Base-by-base conservation (phyloP, 768 basidiomycete species). In the Naganishia vishniacii region DNA sequence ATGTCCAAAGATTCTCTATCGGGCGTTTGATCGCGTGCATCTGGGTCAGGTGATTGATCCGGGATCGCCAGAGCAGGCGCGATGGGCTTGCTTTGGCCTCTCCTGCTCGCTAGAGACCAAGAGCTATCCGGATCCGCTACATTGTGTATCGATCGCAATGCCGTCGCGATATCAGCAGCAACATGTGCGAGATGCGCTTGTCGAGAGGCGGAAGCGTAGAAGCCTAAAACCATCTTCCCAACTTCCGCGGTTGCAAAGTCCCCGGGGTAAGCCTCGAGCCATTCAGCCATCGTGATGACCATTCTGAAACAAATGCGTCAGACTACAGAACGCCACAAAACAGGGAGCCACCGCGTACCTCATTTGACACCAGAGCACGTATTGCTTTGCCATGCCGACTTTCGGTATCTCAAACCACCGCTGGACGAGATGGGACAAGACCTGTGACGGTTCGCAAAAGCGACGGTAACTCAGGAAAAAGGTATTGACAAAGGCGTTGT, bases 391-490 rank as follows among this genome's bases (percentile, higher is more conserved):
- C 56, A 62, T 62, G n/a, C 51, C 46, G 3, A 62, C 64, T 48
- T 41, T 37, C 28, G 66, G 65, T 18, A 75, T 62, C 32, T 70
- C 70, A 31, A 60, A 45, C 53, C 71, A 70, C 16, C 72, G 48
- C 3, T 65, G 53, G 11, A 68, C 53, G 29, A 77, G 70, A 60
- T 71, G 66, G 12, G 62, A 59, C 65, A 77, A 69, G 13, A 77
- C 16, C 13, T 70, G 67, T 2, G 51, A 25, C 13, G 75, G 71
- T 8, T 49, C 20, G 29, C 66, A 69, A 47, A 77, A 77, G 1
- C 75, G 66, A 1, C 75, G 71, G 61, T 71, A 77, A 9, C 68
- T 72, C 62, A 75, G 48, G 66, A 74, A 70, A 59, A 77, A 77
- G 0, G 70, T 45, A 28, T 64, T 62, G 8, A 75, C 66, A 60